These are phyloP conservation scores for Barbatosphaeria neglecta DNA, from an alignment of 495 filamentous ascomycete species.

Conservation along the genomic window DNA sequence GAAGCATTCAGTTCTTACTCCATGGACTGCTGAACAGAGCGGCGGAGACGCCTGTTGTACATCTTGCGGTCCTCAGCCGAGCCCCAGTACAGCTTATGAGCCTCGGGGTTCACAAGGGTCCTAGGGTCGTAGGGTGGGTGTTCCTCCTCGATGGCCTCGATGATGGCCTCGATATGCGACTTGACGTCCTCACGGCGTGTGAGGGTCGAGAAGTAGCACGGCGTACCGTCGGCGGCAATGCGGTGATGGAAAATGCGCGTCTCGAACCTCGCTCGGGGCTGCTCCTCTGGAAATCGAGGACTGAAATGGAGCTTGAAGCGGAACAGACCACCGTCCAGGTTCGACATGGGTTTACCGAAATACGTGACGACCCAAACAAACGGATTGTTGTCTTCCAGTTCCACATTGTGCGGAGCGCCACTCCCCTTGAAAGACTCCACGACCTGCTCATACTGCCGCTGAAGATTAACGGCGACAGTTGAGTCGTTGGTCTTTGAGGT, in stretches of 20 bases:
- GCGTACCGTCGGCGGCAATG: conserved; percentile 63
- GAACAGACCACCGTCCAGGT: conserved; percentile 86
- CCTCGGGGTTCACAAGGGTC: conserved; percentile 78
- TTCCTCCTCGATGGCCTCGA: conserved; percentile 76
- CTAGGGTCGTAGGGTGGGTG: conserved; percentile 81
- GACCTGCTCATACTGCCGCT: conserved; percentile 76
- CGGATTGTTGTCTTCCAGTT: conserved; percentile 60
- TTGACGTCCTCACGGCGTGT: conserved; percentile 63
- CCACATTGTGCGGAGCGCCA: conserved; percentile 59
- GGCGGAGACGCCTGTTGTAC: conserved; percentile 71
- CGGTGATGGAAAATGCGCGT: conserved; percentile 80
- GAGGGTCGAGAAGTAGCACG: conserved; percentile 64
- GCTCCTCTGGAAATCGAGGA: conserved; percentile 82
- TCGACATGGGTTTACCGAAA: conserved; percentile 87
- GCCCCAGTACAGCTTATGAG: conserved; percentile 82
- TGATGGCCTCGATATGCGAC: conserved; percentile 75
- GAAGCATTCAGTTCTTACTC: conserved; percentile 23
- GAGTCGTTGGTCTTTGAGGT: conserved; percentile 51
- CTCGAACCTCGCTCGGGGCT: conserved; percentile 73
- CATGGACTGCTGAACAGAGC: conserved; percentile 44
- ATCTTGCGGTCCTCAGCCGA: conserved; percentile 61
- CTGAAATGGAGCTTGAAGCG: conserved; percentile 70
- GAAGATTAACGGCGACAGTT: conserved; percentile 67
- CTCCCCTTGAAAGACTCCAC: conserved; percentile 58
- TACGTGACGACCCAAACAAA: conserved; percentile 61